Evolutionary conservation across 352 stramenopile genomes (phyloP), one percentile per base, ranked within the genome.

Genomic region (Globisporangium rhizosaccharum): DNA sequence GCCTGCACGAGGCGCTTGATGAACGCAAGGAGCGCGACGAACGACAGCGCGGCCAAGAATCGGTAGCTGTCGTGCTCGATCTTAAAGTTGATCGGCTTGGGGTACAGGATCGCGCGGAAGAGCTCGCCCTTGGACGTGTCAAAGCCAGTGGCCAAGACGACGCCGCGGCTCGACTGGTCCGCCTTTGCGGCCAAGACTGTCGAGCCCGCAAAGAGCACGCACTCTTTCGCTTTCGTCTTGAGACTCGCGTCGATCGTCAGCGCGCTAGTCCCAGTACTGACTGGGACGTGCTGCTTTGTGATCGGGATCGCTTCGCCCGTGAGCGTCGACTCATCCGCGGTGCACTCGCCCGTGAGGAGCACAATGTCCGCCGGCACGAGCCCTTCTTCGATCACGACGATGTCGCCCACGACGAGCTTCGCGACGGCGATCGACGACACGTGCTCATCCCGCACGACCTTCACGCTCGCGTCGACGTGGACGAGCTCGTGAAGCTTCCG

Each of bases 291-390:
- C 36, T 88, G 75, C 54, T 92, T 90, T 7, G 72, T 83, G 45
- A 91, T 81, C 4, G 83, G 83, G n/a, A 92, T 85, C n/a, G 82
- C 79, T 57, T 92, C 83, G 0, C 83, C 83, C 15, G 83, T 92
- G n/a, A 92, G 72, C 45, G 79, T 88, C 1, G 83, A 73, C 67
- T 92, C 83, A 51, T 92, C 83, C 18, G 68, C 79, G 28, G 76
- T 85, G 36, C 83, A 92, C 51, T 88, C 75, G 11, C 83, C 83
- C 3, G 67, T 66, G 12, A 92, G 30, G 11, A 92, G 49, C 2
- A 87, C 67, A 2, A 92, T 66, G 59, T 92, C 83, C 0, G 79
- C 83, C 0, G 79, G 66, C 25, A 91, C 72, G 15, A 88, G 56
- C 1, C 78, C 79, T 71, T 85, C 70, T 51, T 87, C 75, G 6